Base-by-base conservation (phyloP, 1,284 basidiomycete genomes). In the Vanrija sp. region DNA sequence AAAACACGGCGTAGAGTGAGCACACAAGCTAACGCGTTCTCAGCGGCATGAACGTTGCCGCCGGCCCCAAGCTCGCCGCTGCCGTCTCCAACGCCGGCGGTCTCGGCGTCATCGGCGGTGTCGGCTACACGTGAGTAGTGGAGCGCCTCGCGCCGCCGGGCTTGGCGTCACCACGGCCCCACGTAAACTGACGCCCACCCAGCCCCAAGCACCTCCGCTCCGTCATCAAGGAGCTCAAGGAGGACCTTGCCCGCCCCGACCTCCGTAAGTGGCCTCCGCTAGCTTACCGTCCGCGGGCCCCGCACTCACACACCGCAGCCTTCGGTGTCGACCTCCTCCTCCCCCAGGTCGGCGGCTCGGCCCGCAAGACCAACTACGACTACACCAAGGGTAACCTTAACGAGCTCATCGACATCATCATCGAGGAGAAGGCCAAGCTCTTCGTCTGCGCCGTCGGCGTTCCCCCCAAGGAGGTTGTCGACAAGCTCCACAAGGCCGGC, bases 291-390 rank as follows among this genome's bases (percentile, higher is more conserved):
- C 47, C 25, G 25, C 26, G 8, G 5, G 25, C 26, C 10, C 21
- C 15, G 14, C 34, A 12, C 34, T 34, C 9, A 34, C 50, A 56
- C 38, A 44, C 34, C 43, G 84, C 83, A 25, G 87, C 89, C 2
- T 94, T 92, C 65, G 91, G 91, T 53, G 88, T 94, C 48, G 91
- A 94, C 71, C 79, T 94, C 49, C 82, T 92, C 23, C 78, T 94
- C 38, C 91, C 91, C 19, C 86, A 89, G 67, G 82, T 92, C 19
- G 89, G 88, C 29, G 87, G 86, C 34, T 84, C 76, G 60, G 90
- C 91, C 10, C 82, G 90, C 62, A 91, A 90, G 80, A 92, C 89
- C 21, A 92, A 92, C 73, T 67, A 68, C 58, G 67, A 71, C 55
- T 72, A 71, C 54, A 90, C 88, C 40, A 86, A 87, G 62, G 90